Percentiles rank a stretch among this genome's conserved stretches.
These are phyloP conservation scores for Aspergillus fischeri DNA, from an alignment of 2,329 filamentous ascomycete genomes.

Conservation along the genomic window DNA sequence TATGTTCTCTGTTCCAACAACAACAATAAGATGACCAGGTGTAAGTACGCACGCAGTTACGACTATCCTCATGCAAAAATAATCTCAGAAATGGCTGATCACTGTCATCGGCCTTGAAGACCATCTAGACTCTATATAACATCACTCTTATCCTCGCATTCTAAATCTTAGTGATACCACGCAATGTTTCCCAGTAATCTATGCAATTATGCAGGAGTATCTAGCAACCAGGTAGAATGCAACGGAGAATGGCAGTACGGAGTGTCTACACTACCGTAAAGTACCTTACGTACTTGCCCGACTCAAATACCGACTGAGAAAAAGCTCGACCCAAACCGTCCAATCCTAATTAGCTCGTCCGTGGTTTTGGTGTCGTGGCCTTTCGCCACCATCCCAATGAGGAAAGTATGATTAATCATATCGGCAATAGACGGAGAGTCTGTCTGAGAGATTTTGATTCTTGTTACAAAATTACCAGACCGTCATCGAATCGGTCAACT, in stretches of 20 bases:
- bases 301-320: background rate
- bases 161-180: background rate
- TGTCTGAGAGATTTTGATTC: background rate
- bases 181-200: background rate
- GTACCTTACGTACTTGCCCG: background rate
- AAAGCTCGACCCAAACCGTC: background rate
- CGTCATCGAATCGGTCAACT: background rate
- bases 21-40: background rate
- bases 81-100: background rate
- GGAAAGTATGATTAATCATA: slow-evolving; percentile 16
- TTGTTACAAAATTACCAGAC: background rate
- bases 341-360: background rate
- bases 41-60: background rate
- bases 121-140: background rate
- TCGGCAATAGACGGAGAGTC: background rate
- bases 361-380: background rate
- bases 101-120: background rate
- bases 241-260: background rate
- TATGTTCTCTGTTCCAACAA: background rate
- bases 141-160: background rate
- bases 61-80: background rate
- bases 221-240: background rate
- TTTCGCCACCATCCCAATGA: background rate
- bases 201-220: background rate
- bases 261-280: background rate